Percentiles rank a stretch among this genome's conserved stretches.
These are phyloP conservation scores for Alternaria atra DNA, from an alignment of 2,329 filamentous ascomycete genomes.

Conservation along the genomic window DNA sequence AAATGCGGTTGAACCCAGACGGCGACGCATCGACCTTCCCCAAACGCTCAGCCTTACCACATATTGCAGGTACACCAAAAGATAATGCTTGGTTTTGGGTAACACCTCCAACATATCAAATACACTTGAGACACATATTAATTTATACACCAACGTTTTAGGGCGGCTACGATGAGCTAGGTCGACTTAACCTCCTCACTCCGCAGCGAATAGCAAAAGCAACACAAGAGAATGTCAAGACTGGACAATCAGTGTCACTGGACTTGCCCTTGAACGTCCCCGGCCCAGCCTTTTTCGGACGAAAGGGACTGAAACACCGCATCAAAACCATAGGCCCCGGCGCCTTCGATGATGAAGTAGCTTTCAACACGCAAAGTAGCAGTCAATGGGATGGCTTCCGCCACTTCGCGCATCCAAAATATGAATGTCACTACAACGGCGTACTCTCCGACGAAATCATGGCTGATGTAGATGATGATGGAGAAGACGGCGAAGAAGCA, in stretches of 20 bases:
- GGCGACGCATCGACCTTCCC: constrained; percentile 30
- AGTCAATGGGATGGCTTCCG: constrained; percentile 50
- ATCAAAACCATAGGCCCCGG: constrained; percentile 28
- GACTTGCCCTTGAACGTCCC: constrained; percentile 68
- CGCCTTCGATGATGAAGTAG: constrained; percentile 40
- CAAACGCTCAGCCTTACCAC: constrained; percentile 29
- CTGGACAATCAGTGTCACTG: constrained; percentile 63
- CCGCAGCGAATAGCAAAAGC: constrained; percentile 62
- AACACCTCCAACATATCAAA: not conserved
- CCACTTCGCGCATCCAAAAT: constrained; percentile 45
- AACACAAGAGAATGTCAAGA: constrained; percentile 60
- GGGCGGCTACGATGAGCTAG: constrained; percentile 53
- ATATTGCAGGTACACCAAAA: constrained; percentile 32
- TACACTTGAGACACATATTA: not conserved
- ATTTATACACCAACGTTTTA: not conserved
- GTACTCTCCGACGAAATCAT: constrained; percentile 39
- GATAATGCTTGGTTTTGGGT: constrained; percentile 38
- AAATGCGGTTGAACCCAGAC: constrained; percentile 32
- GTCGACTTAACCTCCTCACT: constrained; percentile 68
- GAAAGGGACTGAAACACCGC: constrained; percentile 60
- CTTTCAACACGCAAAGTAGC: constrained; percentile 46
- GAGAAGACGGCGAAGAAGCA: constrained; percentile 10
- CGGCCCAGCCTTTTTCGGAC: constrained; percentile 63
- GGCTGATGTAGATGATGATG: constrained; percentile 27
- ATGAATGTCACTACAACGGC: constrained; percentile 44